Evolutionary conservation across 805 yeast genomes (phyloP).

Genomic region (Pichia eremophila): DNA sequence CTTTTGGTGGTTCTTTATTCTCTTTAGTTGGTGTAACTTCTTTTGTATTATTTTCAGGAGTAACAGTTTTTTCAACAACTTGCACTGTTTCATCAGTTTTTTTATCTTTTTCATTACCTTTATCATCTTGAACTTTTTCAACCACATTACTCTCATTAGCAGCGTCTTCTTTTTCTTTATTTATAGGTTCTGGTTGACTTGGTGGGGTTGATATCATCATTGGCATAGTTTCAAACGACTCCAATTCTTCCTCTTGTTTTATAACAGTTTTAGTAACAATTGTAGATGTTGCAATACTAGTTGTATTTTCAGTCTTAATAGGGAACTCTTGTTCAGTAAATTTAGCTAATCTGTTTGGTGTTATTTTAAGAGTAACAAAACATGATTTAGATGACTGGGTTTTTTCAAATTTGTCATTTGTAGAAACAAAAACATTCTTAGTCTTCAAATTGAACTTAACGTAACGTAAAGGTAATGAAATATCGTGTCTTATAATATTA

Average conservation of each 20-base stretch:
- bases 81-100: not conserved
- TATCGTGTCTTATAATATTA: conserved; percentile 14
- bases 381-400: not conserved
- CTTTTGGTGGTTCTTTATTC: too few species aligned
- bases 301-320: not conserved
- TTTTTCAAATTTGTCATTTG: conserved; percentile 18
- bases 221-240: not conserved
- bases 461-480: conserved; percentile 24
- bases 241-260: not conserved
- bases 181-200: too few species aligned
- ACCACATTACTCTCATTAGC: too few species aligned
- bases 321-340: not conserved
- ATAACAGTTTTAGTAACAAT: not conserved
- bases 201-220: not conserved
- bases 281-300: not conserved
- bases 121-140: not conserved
- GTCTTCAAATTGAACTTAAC: conserved; percentile 25
- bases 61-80: too few species aligned
- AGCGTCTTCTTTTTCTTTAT: too few species aligned
- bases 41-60: too few species aligned
- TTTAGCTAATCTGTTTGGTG: conserved; percentile 1
- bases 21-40: too few species aligned
- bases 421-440: conserved; percentile 18
- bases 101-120: not conserved
- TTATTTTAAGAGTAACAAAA: conserved; percentile 4